A percentile compares a stretch with the other conserved stretches of the same genome.
These are phyloP conservation scores for Calonectria pteridis DNA, from an alignment of 2,329 filamentous ascomycete species.

Conservation along the genomic window DNA sequence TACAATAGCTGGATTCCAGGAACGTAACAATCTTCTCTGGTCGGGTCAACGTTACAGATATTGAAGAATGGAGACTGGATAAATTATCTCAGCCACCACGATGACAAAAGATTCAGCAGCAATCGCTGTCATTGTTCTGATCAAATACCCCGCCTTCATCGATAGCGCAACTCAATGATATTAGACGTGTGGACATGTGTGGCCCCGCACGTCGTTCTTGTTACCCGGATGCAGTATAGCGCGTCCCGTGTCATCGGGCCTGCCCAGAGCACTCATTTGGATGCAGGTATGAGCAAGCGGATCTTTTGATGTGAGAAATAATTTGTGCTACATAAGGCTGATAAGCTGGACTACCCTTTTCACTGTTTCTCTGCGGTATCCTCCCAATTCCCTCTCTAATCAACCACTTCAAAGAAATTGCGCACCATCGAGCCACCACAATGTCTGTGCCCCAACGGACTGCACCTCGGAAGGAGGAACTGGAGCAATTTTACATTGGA, in stretches of 20 bases:
- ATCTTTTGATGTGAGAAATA: neutral
- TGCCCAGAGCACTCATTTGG: neutral
- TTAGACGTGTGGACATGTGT: neutral
- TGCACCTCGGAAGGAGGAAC: constrained; percentile 18
- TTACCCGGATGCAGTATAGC: neutral
- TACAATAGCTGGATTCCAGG: too few relatives aligned
- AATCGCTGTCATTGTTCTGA: too few relatives aligned
- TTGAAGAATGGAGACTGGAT: too few relatives aligned
- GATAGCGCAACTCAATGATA: neutral
- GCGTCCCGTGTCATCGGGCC: neutral
- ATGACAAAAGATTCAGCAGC: too few relatives aligned
- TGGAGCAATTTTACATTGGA: constrained; percentile 44
- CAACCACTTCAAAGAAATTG: too few relatives aligned
- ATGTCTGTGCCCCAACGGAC: constrained; percentile 42
- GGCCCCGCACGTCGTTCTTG: neutral
- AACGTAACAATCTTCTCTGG: too few relatives aligned
- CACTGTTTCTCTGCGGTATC: too few relatives aligned
- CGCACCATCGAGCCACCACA: neutral
- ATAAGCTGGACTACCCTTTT: neutral
- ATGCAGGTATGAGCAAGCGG: neutral
- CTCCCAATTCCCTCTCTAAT: neutral
- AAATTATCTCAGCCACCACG: too few relatives aligned
- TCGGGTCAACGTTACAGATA: too few relatives aligned
- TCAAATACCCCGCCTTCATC: neutral
- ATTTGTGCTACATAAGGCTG: neutral